Evolutionary conservation across 192 early-diverging fungal genomes (phyloP), one percentile per base, ranked within the genome.

Genomic region (Mortierella hygrophila): DNA sequence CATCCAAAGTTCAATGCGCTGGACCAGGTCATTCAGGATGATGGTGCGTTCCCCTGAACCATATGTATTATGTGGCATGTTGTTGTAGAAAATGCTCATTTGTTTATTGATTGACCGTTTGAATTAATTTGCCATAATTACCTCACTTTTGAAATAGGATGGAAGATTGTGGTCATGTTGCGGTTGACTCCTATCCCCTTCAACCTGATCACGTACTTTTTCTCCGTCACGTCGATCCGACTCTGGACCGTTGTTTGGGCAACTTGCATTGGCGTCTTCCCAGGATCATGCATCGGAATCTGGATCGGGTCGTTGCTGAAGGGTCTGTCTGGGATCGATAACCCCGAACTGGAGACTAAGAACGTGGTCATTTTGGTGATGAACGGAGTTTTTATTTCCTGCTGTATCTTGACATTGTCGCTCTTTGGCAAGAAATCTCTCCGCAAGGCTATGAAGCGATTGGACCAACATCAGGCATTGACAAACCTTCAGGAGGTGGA

Each of bases 111-210:
- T 37, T 4, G 49, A 74, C 37, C 44, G 38, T 40, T 20, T 26
- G 23, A 74, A 40, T 47, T 32, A 42, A 46, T 44, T 44, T 29
- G 46, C 32, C 54, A 49, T 68, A 38, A 54, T 81, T 60, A 10
- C 69, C 26, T 6, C 18, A 47, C 15, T 32, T 18, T 18, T 23
- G 7, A 82, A 63, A 54, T 88, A 90, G 89, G 89, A n/a, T 90
- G 89, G 89, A 90, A 88, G 71, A 90, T 90, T 47, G 89, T 90
- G n/a, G 86, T 90, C 49, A 90, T 90, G 89, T 49, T 90, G 29
- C 82, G 89, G 4, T 60, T 90, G 76, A 88, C 89, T 0, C 89
- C 89, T 1, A 63, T 90, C 37, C 89, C 89, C 15, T 90, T 90
- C 78, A 90, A 80, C 68, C 44, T 90, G 46, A 88, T 90, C 47